Base-by-base conservation (phyloP, 2,329 filamentous ascomycete species). In the Colletotrichum lentis region DNA sequence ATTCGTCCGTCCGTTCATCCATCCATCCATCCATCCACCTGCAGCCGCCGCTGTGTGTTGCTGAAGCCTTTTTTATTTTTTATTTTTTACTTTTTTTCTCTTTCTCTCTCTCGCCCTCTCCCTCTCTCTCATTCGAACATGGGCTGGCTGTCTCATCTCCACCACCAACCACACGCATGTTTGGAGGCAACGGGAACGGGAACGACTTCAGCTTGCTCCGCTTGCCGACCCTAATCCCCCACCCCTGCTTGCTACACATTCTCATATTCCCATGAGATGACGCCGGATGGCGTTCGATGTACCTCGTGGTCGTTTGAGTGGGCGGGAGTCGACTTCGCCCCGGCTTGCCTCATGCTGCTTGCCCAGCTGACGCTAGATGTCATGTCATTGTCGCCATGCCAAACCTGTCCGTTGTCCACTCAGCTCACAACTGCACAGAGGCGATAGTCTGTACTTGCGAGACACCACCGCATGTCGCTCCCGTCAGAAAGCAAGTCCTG, bases 91-190 rank as follows among this genome's bases (percentile, higher is more conserved):
- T n/a, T n/a, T n/a, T n/a, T n/a, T n/a, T n/a, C n/a, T n/a, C n/a
- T n/a, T n/a, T n/a, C n/a, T n/a, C n/a, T n/a, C n/a, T n/a, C n/a
- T n/a, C n/a, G n/a, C n/a, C n/a, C n/a, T n/a, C n/a, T 27, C 27
- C 8, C 3, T 27, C 27, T 27, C 1, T 41, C 41, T 47, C 18
- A 53, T 37, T 59, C 37, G 16, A 27, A 65, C 50, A 55, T 55
- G 55, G 47, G 62, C 44, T 65, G 55, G 62, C 37, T 68, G 65
- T 68, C 65, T 68, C 65, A 65, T 68, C 62, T 61, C 65, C 65
- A 65, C 65, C 24, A 56, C 50, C 50, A 61, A 68, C 62, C 62
- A 52, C 65, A 56, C 49, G 44, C 49, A 46, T 35, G 37, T 52
- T 56, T 61, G 62, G 55, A 20, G 56, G 62, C 61, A n/a, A n/a